Evolutionary conservation across 2,329 filamentous ascomycete genomes (phyloP).

Genomic region (Aspergillus pseudoterreus): DNA sequence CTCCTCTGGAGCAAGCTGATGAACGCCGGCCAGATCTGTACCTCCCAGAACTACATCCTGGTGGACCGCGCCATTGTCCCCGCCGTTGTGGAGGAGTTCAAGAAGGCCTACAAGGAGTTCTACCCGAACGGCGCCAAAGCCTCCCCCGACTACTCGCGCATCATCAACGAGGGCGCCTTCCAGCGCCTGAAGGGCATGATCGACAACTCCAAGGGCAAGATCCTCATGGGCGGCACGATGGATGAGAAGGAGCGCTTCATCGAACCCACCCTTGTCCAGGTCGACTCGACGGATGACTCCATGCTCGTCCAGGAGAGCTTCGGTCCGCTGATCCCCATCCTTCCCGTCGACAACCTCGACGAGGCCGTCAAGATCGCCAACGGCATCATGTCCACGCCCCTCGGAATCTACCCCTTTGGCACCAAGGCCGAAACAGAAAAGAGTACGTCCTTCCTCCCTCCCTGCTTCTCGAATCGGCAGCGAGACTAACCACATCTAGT

Average conservation of each 20-base stretch:
- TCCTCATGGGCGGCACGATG: constrained; percentile 79
- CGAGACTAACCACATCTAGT: constrained; percentile 40
- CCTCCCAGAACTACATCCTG: constrained; percentile 88
- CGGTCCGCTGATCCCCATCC: constrained; percentile 82
- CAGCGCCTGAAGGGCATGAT: constrained; percentile 84
- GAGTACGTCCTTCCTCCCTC: constrained; percentile 46
- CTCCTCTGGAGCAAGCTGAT: constrained; percentile 84
- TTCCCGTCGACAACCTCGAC: constrained; percentile 75
- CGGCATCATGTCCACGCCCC: constrained; percentile 73
- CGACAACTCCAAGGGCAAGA: constrained; percentile 76
- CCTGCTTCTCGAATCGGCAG: neutral
- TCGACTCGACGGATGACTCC: constrained; percentile 69
- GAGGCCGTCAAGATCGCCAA: constrained; percentile 82
- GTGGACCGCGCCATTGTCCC: constrained; percentile 71
- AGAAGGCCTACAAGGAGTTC: constrained; percentile 68
- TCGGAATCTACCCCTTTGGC: constrained; percentile 83
- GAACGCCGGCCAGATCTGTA: constrained; percentile 87
- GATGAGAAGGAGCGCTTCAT: constrained; percentile 80
- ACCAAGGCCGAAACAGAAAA: constrained; percentile 72
- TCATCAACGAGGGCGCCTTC: constrained; percentile 79
- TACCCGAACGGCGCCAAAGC: constrained; percentile 76
- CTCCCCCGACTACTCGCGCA: constrained; percentile 74
- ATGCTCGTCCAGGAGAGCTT: constrained; percentile 84
- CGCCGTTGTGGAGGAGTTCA: constrained; percentile 70
- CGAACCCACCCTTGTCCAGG: constrained; percentile 86